Base-by-base conservation (phyloP, 805 yeast genomes). In the Lipomyces yamadae region DNA sequence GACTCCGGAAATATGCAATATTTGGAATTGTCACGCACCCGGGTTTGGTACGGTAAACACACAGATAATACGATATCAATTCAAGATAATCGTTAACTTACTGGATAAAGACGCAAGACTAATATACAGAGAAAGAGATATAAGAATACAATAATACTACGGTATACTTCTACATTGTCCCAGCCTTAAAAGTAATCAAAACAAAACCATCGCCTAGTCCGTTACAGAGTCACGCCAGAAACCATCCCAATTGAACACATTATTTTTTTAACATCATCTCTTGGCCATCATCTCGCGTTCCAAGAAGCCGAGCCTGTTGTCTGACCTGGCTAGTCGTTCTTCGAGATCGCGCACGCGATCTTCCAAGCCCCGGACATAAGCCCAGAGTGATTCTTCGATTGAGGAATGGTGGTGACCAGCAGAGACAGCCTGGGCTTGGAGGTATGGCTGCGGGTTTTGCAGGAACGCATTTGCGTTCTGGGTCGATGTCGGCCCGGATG, bases 321-420 rank as follows among this genome's bases (percentile, higher is more conserved):
- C 79, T 10, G 77, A 65, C n/a, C 73, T 70, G 50, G 70, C 70
- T 42, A 77, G 59, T n/a, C 78, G 73, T 30, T 74, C 77, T 62
- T 77, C 79, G 24, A 75, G 64, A 30, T 71, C 71, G 18, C 74
- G 66, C 30, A 77, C 62, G 6, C 76, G 72, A 24, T 73, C 72
- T 59, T 77, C 79, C 48, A 77, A 69, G 42, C 71, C 64, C 39
- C 75, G 70, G 13, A 75, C 75, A 55, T 72, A 58, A 15, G 66
- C 59, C 72, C 71, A 67, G 45, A 70, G 63, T 33, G 60, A 60
- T 53, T 72, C 74, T 54, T 71, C 71, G 32, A 67, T 32, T 1
- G 58, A 24, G 24, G 60, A 10, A 42, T 68, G 69, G 34, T 62
- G 67, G 18, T 59, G 63, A 4, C 58, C 32, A 13, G 57, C 33